Evolutionary conservation across 805 yeast genomes (phyloP).

Genomic region (Dipodascus albidus): DNA sequence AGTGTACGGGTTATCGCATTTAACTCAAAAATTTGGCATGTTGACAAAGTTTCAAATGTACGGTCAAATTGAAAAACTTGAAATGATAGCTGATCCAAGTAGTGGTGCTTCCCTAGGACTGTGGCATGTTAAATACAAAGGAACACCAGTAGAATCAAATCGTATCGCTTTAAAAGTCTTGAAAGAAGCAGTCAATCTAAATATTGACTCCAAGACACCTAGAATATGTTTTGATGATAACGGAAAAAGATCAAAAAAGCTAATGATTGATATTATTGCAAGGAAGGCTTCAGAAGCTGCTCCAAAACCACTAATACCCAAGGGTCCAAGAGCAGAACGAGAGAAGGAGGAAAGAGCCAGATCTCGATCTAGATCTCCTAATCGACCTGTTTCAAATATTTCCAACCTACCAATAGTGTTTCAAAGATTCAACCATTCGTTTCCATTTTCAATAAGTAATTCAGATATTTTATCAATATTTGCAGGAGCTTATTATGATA

Average conservation of each 20-base stretch:
- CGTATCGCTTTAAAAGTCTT: constrained; percentile 36
- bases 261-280: constrained; percentile 6
- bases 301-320: constrained; percentile 3
- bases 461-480: constrained; percentile 5
- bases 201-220: constrained; percentile 40
- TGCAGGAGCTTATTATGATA: background rate
- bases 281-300: constrained; percentile 4
- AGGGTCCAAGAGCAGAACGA: background rate
- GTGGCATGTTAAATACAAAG: constrained; percentile 48
- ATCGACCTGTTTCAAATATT: background rate
- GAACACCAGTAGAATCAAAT: constrained; percentile 37
- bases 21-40: constrained; percentile 13
- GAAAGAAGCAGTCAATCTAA: constrained; percentile 32
- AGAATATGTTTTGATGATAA: constrained; percentile 22
- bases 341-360: constrained; percentile 5
- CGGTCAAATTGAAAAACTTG: constrained; percentile 53
- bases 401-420: background rate
- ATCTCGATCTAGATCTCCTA: constrained; percentile 1
- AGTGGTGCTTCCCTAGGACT: constrained; percentile 75
- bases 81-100: constrained; percentile 53
- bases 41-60: constrained; percentile 33
- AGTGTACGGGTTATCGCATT: constrained; percentile 48
- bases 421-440: background rate
- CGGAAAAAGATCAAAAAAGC: constrained; percentile 21
- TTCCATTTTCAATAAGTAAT: constrained; percentile 9